Evolutionary conservation across 2,329 filamentous ascomycete species (phyloP), one percentile per base, ranked within the genome.

Genomic region (Thelonectria discophora): DNA sequence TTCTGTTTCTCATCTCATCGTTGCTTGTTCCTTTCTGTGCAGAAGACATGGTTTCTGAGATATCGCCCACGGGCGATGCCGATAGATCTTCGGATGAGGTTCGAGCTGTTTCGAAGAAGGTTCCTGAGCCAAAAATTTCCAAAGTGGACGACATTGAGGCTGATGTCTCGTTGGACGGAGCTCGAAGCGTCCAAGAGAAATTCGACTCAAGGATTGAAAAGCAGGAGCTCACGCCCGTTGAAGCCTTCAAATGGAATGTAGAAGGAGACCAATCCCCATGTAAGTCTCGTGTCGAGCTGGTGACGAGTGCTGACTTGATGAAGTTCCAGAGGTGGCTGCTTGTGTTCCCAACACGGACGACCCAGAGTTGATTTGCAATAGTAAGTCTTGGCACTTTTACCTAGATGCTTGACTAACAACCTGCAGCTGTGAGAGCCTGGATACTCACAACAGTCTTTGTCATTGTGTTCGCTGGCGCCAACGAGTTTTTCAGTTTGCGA

Each of bases 401-500:
- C 17, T 20, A 7, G 9, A n/a, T 5, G 12, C 37, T 11, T 20
- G 17, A 20, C 7, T 42, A 10, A 34, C 15, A 39, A 12, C 13
- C 7, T 34, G 5, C 12, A 60, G 58, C 58, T 17, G 42, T 60
- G 3, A 32, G 58, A 47, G 46, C 58, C 2, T 60, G 58, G 58
- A 55, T 60, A 8, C 46, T 60, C 10, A 60, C 46, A 3, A 60
- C 58, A 3, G 2, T 55, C 11, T 60, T 60, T 4, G 58, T 60
- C 8, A 60, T 55, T 5, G 6, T 55, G 1, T 60, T 60, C 51
- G 51, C 58, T 11, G 58, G 58, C 8, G 58, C 58, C 30, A 60
- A 60, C n/a, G 51, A 60, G 30, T 60, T 60, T 17, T 60, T 60
- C 46, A 60, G 58, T 55, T 18, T 60, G 12, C 58, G 58, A 50